Conservation (phyloP, 2,329 filamentous ascomycete species). For the Pseudogymnoascus sp. region DNA sequence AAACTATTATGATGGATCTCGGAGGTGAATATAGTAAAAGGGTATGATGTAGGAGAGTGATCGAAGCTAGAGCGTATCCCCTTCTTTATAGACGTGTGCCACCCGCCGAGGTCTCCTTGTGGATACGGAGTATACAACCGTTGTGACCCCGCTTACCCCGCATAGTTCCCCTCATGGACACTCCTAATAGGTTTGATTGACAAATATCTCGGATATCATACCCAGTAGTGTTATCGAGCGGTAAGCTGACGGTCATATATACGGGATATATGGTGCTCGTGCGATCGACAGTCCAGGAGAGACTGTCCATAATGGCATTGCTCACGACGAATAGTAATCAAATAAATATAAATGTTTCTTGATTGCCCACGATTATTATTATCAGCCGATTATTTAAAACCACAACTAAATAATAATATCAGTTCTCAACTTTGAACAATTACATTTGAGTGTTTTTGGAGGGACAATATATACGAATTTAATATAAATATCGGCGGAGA, state of each 20-base stretch:
- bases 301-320: neutral
- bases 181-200: neutral
- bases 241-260: neutral
- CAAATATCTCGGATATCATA: conserved; percentile 8
- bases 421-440: neutral
- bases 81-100: neutral
- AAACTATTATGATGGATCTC: neutral
- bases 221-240: neutral
- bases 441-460: neutral
- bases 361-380: neutral
- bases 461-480: neutral
- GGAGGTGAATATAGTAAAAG: neutral
- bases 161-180: neutral
- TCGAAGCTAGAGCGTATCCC: neutral
- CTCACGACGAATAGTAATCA: neutral
- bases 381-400: neutral
- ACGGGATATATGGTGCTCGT: neutral
- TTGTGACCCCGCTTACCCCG: neutral
- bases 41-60: neutral
- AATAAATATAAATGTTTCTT: neutral
- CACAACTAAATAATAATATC: neutral
- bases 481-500: neutral
- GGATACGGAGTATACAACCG: neutral
- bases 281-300: too few relatives aligned
- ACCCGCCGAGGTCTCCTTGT: neutral